Conservation (phyloP, 306 rosid species). For the Dalbergia cochinchinensis region DNA sequence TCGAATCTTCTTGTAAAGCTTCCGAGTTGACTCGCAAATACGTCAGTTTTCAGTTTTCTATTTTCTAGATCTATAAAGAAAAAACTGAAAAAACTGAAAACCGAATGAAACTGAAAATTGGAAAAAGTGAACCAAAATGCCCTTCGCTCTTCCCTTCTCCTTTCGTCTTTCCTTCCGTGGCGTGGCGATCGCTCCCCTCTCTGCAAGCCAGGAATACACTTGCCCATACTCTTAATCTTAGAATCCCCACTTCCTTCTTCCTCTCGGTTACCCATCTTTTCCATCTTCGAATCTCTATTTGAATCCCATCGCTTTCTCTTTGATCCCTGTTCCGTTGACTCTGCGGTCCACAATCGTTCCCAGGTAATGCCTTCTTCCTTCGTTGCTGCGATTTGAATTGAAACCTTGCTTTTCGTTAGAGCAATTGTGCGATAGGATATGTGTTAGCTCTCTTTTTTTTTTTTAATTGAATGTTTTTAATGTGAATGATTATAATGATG, state of each 20-base stretch:
- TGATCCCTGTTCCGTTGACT: constrained; percentile 1
- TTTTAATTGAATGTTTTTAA: background rate
- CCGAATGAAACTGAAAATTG: too few species aligned
- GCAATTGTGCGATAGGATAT: background rate
- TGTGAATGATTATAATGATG: background rate
- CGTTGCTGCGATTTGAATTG: background rate
- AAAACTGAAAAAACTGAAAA: too few species aligned
- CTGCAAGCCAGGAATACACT: constrained; percentile 51
- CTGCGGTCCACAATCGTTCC: constrained; percentile 28
- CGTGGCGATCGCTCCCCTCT: constrained; percentile 35
- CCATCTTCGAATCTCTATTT: constrained; percentile 30
- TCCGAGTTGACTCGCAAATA: too few species aligned
- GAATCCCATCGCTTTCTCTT: background rate
- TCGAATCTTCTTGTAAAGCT: too few species aligned
- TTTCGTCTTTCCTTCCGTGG: background rate
- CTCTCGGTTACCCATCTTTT: constrained; percentile 22
- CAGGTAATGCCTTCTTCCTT: constrained; percentile 39
- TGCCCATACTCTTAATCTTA: background rate
- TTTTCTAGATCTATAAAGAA: too few species aligned
- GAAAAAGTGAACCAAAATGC: too few species aligned
- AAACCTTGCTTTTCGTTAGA: background rate
- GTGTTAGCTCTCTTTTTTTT: background rate
- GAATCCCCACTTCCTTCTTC: constrained; percentile 10
- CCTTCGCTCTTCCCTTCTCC: constrained; percentile 18
- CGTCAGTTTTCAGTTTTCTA: too few species aligned